These are phyloP conservation scores for Aspergillus sp. DNA, from an alignment of 2,329 filamentous ascomycete genomes.

Conservation along the genomic window DNA sequence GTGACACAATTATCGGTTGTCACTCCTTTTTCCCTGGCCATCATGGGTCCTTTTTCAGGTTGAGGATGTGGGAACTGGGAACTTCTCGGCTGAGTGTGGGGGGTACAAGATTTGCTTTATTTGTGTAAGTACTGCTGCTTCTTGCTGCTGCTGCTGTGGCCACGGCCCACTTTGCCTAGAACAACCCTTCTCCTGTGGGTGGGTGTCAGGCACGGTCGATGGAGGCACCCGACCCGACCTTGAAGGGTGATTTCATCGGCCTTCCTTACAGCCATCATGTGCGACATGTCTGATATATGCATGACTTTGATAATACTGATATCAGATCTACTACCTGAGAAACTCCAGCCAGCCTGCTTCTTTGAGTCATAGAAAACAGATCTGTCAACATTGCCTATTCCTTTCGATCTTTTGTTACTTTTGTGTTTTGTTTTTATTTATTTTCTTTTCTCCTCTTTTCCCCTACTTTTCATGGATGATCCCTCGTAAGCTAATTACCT, in stretches of 20 bases:
- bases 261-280: neutral
- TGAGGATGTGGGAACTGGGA: neutral
- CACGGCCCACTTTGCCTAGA: neutral
- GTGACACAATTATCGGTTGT: constrained; percentile 1
- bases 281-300: constrained; percentile 2
- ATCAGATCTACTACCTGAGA: neutral
- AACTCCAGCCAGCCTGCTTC: neutral
- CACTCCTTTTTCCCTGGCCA: neutral
- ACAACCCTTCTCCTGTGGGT: neutral
- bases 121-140: neutral
- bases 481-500: neutral
- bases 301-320: neutral
- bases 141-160: no score
- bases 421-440: neutral
- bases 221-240: no score
- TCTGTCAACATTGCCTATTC: neutral
- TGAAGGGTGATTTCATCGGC: no score
- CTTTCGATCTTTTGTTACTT: neutral
- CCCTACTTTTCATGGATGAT: neutral
- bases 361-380: neutral
- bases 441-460: neutral
- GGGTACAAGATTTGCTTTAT: neutral
- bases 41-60: neutral
- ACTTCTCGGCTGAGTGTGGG: neutral
- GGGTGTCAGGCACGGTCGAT: neutral